These are phyloP conservation scores for Hyaloscypha variabilis DNA, from an alignment of 495 filamentous ascomycete species.

Conservation along the genomic window DNA sequence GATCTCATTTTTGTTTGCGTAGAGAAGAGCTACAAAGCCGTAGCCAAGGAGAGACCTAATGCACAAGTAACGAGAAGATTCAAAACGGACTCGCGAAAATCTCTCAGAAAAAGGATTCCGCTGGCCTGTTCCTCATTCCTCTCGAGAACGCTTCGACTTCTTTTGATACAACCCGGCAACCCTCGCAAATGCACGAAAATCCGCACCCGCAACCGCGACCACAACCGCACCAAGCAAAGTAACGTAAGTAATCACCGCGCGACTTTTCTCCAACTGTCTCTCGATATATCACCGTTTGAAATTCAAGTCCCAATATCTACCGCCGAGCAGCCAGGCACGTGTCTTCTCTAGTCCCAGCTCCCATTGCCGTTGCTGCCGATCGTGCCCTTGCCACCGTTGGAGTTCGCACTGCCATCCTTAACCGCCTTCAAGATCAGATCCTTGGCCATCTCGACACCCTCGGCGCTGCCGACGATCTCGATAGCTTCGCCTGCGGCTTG, in stretches of 20 bases:
- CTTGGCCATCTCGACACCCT: conserved; percentile 84
- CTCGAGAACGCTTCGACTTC: background rate
- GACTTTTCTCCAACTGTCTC: background rate
- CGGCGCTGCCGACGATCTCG: conserved; percentile 76
- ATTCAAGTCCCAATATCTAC: background rate
- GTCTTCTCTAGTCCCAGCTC: conserved; percentile 25
- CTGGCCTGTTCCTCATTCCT: no score
- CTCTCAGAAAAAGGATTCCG: no score
- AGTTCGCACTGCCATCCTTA: conserved; percentile 42
- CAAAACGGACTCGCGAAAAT: no score
- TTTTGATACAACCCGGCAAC: conserved; percentile 22
- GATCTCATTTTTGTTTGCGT: no score
- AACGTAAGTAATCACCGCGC: background rate
- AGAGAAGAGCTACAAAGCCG: no score
- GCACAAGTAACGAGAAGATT: no score
- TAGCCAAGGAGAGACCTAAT: no score
- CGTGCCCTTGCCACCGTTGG: conserved; percentile 12
- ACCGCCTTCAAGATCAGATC: conserved; percentile 87
- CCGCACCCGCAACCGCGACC: background rate
- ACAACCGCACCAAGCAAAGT: background rate
- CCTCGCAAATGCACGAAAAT: background rate
- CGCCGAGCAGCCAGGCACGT: background rate
- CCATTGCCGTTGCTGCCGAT: conserved; percentile 16
- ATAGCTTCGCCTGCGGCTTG: conserved; percentile 81
- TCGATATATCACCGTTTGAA: background rate